Evolutionary conservation across 1,284 basidiomycete genomes (phyloP).

Genomic region (Hemileia vastatrix): DNA sequence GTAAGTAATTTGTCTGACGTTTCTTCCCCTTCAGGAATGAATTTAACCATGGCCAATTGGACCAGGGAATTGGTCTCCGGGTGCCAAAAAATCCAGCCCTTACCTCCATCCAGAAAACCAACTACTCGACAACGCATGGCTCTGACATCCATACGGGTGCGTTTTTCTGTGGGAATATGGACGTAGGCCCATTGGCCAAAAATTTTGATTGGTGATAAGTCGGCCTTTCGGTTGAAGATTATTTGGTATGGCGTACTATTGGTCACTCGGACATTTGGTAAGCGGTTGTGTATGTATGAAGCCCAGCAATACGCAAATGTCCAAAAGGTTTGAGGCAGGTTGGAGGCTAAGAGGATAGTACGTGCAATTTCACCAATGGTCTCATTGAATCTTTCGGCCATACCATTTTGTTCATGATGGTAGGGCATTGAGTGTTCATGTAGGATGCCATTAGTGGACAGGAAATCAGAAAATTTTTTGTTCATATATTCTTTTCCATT

Average conservation of each 20-base stretch:
- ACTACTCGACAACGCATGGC: neutral
- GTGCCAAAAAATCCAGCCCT: constrained; percentile 1
- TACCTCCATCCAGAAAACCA: neutral
- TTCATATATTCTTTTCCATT: no score
- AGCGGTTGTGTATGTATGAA: neutral
- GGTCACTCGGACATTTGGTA: neutral
- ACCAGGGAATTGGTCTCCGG: neutral
- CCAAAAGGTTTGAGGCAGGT: neutral
- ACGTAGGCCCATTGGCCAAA: neutral
- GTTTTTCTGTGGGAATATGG: neutral
- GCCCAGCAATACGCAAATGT: neutral
- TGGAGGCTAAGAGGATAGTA: neutral
- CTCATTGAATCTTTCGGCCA: neutral
- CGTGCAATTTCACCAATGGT: neutral
- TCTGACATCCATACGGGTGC: neutral
- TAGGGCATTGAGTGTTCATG: no score
- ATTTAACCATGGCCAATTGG: neutral
- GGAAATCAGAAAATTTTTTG: no score
- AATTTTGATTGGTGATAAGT: neutral
- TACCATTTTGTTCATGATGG: constrained; percentile 5
- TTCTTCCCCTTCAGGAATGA: no score
- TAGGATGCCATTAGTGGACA: no score
- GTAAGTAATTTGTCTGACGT: no score
- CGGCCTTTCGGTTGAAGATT: neutral
- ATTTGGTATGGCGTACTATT: neutral